Percentiles rank a stretch among this genome's conserved stretches.
phyloP scores from a whole-genome alignment of 108 stramenopile genomes.

The Nitzschia sp. region DNA sequence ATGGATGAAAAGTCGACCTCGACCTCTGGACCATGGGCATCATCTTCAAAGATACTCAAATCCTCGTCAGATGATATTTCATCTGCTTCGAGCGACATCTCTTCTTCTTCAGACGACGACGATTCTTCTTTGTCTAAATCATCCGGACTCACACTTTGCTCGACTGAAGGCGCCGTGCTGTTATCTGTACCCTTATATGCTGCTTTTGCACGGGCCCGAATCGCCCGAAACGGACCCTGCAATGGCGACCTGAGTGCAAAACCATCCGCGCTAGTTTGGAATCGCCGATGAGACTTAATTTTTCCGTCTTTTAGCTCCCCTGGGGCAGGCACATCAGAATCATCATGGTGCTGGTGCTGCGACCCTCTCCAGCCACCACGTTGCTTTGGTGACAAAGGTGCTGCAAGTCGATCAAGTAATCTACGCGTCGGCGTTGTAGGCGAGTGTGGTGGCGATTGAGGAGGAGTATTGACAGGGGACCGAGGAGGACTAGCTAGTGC shows the following conservation, averaged over 20 bases:
- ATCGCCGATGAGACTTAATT: not conserved
- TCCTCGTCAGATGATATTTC: constrained; percentile 5
- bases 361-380: not conserved
- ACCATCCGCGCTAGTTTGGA: not conserved
- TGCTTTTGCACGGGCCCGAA: constrained; percentile 6
- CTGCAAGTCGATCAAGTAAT: not conserved
- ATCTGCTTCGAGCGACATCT: not conserved
- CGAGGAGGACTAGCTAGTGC: not conserved
- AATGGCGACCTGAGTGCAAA: not conserved
- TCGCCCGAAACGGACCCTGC: constrained; percentile 1
- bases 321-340: not conserved
- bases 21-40: not conserved
- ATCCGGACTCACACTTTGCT: not conserved
- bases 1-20: constrained; percentile 20
- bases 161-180: not conserved
- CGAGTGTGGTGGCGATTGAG: not conserved
- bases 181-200: not conserved
- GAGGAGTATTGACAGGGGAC: not conserved
- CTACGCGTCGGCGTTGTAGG: not conserved
- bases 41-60: constrained; percentile 20
- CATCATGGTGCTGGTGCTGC: not conserved
- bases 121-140: constrained; percentile 16
- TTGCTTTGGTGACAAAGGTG: not conserved
- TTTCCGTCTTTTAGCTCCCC: not conserved
- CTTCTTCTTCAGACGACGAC: constrained; percentile 26